Conservation (phyloP, 2,329 filamentous ascomycete genomes). For the Ophiostoma ips region DNA sequence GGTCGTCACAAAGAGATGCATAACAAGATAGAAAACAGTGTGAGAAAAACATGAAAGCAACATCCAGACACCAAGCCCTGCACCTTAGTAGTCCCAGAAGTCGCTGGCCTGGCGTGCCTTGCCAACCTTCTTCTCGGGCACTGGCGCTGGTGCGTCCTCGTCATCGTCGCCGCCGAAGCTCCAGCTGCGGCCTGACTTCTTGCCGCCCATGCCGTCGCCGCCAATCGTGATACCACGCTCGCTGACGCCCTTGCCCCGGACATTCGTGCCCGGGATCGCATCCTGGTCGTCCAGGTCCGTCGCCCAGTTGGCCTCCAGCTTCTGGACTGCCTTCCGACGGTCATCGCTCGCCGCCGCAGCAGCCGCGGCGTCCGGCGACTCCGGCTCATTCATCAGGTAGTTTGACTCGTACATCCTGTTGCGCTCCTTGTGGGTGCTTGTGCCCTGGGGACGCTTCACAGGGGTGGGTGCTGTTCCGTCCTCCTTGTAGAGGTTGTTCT, state of each 20-base stretch:
- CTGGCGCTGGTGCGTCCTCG: constrained; percentile 29
- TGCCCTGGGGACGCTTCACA: constrained; percentile 37
- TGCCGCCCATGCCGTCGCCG: constrained; percentile 54
- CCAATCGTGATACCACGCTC: constrained; percentile 32
- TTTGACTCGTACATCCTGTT: constrained; percentile 66
- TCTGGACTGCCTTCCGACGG: constrained; percentile 56
- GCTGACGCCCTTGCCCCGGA: constrained; percentile 10
- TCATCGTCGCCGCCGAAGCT: constrained; percentile 36
- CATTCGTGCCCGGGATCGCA: constrained; percentile 20
- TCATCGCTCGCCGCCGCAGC: constrained; percentile 38
- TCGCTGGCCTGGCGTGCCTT: constrained; percentile 22
- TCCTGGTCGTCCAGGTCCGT: constrained; percentile 35
- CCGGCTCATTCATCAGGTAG: constrained; percentile 60
- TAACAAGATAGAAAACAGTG: too few relatives aligned
- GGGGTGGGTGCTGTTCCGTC: constrained; percentile 29
- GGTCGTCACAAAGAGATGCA: too few relatives aligned
- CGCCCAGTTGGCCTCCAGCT: constrained; percentile 54
- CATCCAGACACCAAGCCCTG: not conserved
- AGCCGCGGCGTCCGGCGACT: constrained; percentile 25
- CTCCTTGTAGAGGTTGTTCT: constrained; percentile 58
- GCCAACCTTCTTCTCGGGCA: constrained; percentile 26
- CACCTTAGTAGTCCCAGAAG: constrained; percentile 34
- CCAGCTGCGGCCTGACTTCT: constrained; percentile 42
- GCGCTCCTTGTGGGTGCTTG: constrained; percentile 61
- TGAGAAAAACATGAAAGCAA: not conserved